These are phyloP conservation scores for Salix dunnii DNA, from an alignment of 345 rosid species.

Conservation along the genomic window DNA sequence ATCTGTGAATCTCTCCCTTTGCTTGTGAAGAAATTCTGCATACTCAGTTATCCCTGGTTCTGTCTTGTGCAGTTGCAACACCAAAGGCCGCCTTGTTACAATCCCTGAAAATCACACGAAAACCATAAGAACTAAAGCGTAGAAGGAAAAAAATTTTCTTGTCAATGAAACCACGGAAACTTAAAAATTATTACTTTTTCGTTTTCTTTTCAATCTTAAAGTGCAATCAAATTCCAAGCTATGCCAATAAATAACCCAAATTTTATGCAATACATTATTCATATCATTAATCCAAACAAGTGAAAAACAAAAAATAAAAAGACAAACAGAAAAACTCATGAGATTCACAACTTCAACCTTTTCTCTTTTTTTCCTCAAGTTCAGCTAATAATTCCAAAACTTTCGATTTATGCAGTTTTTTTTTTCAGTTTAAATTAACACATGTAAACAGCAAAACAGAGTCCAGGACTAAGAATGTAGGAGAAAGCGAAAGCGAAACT, in stretches of 20 bases:
- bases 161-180: neutral
- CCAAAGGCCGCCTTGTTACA: conserved; percentile 86
- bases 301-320: too few relatives aligned
- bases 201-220: too few relatives aligned
- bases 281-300: too few relatives aligned
- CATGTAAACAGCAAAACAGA: neutral
- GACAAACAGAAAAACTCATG: too few relatives aligned
- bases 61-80: conserved; percentile 77
- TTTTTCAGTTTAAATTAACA: too few relatives aligned
- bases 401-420: too few relatives aligned
- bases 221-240: too few relatives aligned
- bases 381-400: neutral
- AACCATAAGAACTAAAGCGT: neutral
- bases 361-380: neutral
- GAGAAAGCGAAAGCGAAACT: too few relatives aligned
- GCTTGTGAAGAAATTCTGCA: conserved; percentile 85
- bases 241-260: too few relatives aligned
- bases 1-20: conserved; percentile 63
- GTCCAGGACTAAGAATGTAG: neutral
- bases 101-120: conserved; percentile 39
- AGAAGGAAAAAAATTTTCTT: neutral
- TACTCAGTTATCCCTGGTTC: conserved; percentile 72
- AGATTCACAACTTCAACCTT: too few relatives aligned
- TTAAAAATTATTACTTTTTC: too few relatives aligned
- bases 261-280: too few relatives aligned